Conservation (phyloP, 1,284 basidiomycete genomes). For the Fistulina hepatica region DNA sequence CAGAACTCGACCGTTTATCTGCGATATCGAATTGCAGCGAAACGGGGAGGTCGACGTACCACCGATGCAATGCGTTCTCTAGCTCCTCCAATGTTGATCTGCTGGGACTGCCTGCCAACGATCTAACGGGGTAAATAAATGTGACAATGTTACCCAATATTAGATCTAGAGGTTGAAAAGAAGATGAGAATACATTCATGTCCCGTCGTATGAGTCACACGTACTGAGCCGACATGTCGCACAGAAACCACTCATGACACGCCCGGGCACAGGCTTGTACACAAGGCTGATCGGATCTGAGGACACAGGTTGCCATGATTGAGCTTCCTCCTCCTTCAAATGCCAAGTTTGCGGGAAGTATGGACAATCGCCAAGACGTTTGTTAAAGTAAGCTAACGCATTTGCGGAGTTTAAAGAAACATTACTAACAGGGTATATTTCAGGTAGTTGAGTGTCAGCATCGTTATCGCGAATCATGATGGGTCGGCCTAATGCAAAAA, state of each 20-base stretch:
- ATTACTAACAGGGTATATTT: conserved; percentile 37
- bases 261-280: conserved; percentile 35
- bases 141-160: conserved; percentile 59
- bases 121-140: conserved; percentile 64
- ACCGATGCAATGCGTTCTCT: conserved; percentile 64
- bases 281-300: conserved; percentile 28
- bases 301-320: conserved; percentile 42
- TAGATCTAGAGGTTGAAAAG: conserved; percentile 30
- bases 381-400: conserved; percentile 7
- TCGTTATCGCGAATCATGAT: conserved; percentile 62
- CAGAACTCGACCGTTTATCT: conserved; percentile 32
- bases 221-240: conserved; percentile 51
- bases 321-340: conserved; percentile 47
- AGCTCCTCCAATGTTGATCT: conserved; percentile 41
- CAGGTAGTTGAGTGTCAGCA: conserved; percentile 61
- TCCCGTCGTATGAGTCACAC: conserved; percentile 15
- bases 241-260: conserved; percentile 48
- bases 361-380: too few relatives aligned
- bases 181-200: conserved; percentile 2
- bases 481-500: conserved; percentile 47
- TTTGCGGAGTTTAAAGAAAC: background rate
- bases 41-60: conserved; percentile 64
- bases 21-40: conserved; percentile 48
- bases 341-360: too few relatives aligned
- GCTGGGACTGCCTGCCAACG: conserved; percentile 33